These are phyloP conservation scores for Immersiporthe knoxdaviesiana DNA, from an alignment of 2,329 filamentous ascomycete species.

Conservation along the genomic window DNA sequence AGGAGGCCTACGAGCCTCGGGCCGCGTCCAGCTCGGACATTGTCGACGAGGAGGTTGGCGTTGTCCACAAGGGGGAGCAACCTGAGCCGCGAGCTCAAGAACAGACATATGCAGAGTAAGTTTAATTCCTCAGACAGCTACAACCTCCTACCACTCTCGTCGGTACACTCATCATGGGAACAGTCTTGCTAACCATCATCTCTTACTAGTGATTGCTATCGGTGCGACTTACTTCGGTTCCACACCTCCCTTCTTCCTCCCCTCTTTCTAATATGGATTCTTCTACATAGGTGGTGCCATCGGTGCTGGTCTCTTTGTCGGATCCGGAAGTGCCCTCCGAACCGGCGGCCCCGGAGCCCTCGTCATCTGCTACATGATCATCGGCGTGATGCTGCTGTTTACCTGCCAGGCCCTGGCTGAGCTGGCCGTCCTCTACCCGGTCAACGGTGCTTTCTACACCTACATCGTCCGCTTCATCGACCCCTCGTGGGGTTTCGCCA, in stretches of 20 bases:
- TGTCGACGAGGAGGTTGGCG: constrained; percentile 43
- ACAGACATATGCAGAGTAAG: constrained; percentile 47
- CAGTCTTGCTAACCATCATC: background rate
- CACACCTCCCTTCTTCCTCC: background rate
- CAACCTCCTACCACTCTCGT: background rate
- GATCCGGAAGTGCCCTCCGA: constrained; percentile 63
- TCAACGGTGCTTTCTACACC: constrained; percentile 66
- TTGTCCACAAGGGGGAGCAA: constrained; percentile 40
- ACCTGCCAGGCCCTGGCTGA: constrained; percentile 64
- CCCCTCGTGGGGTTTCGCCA: constrained; percentile 60
- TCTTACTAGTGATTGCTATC: constrained; percentile 45
- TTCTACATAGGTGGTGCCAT: constrained; percentile 48
- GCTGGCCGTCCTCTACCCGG: constrained; percentile 61
- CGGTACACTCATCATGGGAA: no score
- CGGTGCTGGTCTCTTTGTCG: constrained; percentile 68
- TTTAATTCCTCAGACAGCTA: background rate
- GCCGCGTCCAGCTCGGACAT: constrained; percentile 30
- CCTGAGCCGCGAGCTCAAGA: constrained; percentile 42
- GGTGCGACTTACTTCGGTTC: constrained; percentile 36
- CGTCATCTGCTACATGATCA: constrained; percentile 56
- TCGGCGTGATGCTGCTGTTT: constrained; percentile 62
- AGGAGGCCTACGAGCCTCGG: constrained; percentile 30
- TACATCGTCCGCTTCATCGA: constrained; percentile 65
- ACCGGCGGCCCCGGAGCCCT: constrained; percentile 61
- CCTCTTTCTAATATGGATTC: background rate